Conservation (phyloP, 192 early-diverging fungal genomes). For the Umbelopsis vinacea region DNA sequence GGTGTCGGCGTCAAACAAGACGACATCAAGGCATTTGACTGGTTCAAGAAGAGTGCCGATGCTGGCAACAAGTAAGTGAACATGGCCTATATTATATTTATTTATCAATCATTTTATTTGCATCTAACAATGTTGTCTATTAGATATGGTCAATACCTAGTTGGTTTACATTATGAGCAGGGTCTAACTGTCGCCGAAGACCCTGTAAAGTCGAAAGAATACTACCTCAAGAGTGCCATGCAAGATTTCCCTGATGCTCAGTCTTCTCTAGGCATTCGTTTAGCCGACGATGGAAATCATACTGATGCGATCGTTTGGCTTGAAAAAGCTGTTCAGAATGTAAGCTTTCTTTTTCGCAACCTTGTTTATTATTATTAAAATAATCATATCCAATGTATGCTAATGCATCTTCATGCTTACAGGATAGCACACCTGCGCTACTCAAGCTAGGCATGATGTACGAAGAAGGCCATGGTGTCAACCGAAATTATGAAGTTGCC, state of each 20-base stretch:
- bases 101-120: no score
- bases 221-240: conserved; percentile 39
- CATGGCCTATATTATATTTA: not conserved
- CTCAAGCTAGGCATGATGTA: conserved; percentile 40
- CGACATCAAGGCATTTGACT: conserved; percentile 19
- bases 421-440: conserved; percentile 33
- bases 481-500: conserved; percentile 29
- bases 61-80: conserved; percentile 37
- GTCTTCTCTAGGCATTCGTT: conserved; percentile 33
- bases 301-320: conserved; percentile 37
- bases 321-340: conserved; percentile 33
- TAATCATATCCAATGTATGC: no score
- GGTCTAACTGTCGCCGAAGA: conserved; percentile 26
- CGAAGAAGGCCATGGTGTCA: conserved; percentile 35
- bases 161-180: conserved; percentile 37
- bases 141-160: conserved; percentile 38
- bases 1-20: conserved; percentile 24
- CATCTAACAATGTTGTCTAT: not conserved
- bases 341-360: conserved; percentile 11
- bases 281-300: conserved; percentile 27
- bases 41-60: conserved; percentile 38
- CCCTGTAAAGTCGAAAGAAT: conserved; percentile 26
- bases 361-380: no score
- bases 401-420: not conserved
- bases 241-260: conserved; percentile 39